A percentile compares a stretch with the other conserved stretches of the same genome.
Evolutionary conservation across 306 rosid species (phyloP).

Genomic region (Dryas alaskensis): DNA sequence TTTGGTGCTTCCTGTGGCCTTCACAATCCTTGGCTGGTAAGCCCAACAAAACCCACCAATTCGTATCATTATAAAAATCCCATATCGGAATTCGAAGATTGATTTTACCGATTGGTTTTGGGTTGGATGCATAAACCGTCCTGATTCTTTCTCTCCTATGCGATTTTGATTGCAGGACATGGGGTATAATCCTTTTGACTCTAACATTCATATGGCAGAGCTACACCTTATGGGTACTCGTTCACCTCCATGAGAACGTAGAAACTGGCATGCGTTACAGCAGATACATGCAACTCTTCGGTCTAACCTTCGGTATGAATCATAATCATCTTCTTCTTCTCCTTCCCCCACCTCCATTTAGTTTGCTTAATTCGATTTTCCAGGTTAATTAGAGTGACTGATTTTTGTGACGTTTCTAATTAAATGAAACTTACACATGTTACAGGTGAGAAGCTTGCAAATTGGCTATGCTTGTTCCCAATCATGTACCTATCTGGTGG

Average conservation of each 20-base stretch:
- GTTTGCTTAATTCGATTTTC: background rate
- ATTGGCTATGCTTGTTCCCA: conserved; percentile 31
- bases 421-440: background rate
- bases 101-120: too few species aligned
- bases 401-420: too few species aligned
- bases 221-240: conserved; percentile 44
- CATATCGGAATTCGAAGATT: too few species aligned
- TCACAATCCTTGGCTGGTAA: conserved; percentile 61
- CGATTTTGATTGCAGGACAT: conserved; percentile 31
- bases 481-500: conserved; percentile 45
- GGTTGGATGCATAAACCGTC: too few species aligned
- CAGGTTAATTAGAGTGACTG: background rate
- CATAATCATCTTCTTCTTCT: too few species aligned
- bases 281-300: conserved; percentile 52
- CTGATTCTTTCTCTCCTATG: background rate
- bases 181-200: conserved; percentile 47
- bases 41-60: background rate
- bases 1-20: conserved; percentile 53
- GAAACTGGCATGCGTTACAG: conserved; percentile 52
- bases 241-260: conserved; percentile 48
- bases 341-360: too few species aligned
- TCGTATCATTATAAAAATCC: too few species aligned
- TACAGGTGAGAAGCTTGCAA: conserved; percentile 35
- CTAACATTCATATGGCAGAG: conserved; percentile 53
- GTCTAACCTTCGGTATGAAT: conserved; percentile 34